phyloP scores from a whole-genome alignment of 345 rosid species.

The Brassica cretica region DNA sequence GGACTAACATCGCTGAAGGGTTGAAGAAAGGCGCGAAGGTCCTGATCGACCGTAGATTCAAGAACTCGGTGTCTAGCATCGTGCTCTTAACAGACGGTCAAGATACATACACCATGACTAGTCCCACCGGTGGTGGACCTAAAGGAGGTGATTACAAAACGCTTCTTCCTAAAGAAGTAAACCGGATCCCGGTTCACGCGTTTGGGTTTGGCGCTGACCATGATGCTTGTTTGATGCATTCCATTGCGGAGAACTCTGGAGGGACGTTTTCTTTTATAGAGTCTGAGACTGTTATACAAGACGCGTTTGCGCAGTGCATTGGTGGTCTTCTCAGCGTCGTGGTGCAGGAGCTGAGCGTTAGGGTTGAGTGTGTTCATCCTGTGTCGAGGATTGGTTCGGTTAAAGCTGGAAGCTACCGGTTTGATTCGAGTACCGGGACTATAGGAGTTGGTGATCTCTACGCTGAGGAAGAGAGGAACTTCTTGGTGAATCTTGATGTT shows the following conservation, averaged over 20 bases:
- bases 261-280: conserved; percentile 99
- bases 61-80: conserved; percentile 87
- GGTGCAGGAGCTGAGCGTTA: conserved; percentile 67
- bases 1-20: conserved; percentile 95
- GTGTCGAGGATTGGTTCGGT: conserved; percentile 54
- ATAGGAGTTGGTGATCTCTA: conserved; percentile 86
- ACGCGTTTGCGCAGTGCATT: conserved; percentile 98
- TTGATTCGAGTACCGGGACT: conserved; percentile 52
- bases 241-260: conserved; percentile 77
- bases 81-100: conserved; percentile 90
- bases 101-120: conserved; percentile 73
- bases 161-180: conserved; percentile 55
- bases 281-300: conserved; percentile 86
- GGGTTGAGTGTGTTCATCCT: conserved; percentile 56
- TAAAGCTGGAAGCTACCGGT: conserved; percentile 83
- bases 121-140: conserved; percentile 40
- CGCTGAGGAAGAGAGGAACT: conserved; percentile 95
- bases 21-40: conserved; percentile 82
- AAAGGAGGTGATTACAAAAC: conserved; percentile 48
- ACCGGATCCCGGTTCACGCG: conserved; percentile 79
- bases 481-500: conserved; percentile 70
- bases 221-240: conserved; percentile 91
- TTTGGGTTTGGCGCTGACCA: conserved; percentile 96
- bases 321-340: conserved; percentile 96
- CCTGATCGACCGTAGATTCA: conserved; percentile 67